Evolutionary conservation across 768 basidiomycete genomes (phyloP).

Genomic region (Kwoniella newhampshirensis): DNA sequence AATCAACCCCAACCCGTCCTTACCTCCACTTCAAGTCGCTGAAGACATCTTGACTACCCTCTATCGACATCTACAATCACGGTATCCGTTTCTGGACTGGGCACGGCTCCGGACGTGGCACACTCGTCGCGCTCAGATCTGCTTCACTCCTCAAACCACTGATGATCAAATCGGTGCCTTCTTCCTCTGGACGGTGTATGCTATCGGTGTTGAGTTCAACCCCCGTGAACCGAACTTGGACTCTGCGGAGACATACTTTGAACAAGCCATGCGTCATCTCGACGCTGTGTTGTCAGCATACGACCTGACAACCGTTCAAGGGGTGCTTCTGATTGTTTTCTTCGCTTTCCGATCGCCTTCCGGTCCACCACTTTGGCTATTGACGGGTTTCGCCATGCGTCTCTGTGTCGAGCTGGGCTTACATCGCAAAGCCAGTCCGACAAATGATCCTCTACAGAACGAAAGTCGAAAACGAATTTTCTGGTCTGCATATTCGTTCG

Average conservation of each 20-base stretch:
- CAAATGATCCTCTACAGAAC: background rate
- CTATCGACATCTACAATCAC: conserved; percentile 11
- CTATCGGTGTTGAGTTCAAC: conserved; percentile 12
- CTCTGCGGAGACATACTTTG: conserved; percentile 14
- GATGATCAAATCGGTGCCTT: conserved; percentile 19
- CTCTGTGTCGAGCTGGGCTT: conserved; percentile 9
- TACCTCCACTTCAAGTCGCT: background rate
- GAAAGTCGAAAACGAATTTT: conserved; percentile 29
- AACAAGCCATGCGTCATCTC: conserved; percentile 11
- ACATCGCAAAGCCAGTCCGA: background rate
- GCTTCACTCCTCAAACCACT: background rate
- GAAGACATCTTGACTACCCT: background rate
- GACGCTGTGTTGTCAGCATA: background rate
- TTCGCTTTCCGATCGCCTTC: conserved; percentile 9
- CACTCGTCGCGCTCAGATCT: background rate
- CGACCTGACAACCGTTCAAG: conserved; percentile 9
- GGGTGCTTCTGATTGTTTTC: conserved; percentile 6
- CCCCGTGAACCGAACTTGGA: conserved; percentile 3
- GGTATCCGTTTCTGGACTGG: conserved; percentile 18
- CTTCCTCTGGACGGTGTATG: conserved; percentile 23
- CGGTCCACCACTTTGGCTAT: conserved; percentile 6
- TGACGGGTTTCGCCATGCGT: conserved; percentile 10
- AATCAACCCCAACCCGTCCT: conserved; percentile 13
- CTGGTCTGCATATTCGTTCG: conserved; percentile 32
- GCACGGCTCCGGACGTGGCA: conserved; percentile 7